These are phyloP conservation scores for Cytospora piceicola DNA, from an alignment of 2,329 filamentous ascomycete genomes.

Conservation along the genomic window DNA sequence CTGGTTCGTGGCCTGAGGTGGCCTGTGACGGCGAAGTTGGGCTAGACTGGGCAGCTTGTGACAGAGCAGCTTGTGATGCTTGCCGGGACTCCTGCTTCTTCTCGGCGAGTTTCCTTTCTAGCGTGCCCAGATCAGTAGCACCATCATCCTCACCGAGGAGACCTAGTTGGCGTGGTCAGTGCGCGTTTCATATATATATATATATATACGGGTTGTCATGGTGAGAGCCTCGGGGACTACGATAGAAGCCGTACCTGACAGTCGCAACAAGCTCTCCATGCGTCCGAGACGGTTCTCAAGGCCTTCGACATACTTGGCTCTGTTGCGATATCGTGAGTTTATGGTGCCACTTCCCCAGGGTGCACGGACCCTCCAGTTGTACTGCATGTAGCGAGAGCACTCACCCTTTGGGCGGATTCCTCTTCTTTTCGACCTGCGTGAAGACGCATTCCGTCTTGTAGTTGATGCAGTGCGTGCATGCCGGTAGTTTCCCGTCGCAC, in stretches of 20 bases:
- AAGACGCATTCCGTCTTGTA: conserved; percentile 98
- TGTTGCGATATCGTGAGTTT: conserved; percentile 41
- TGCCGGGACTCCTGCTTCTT: conserved; percentile 57
- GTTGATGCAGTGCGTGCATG: conserved; percentile 94
- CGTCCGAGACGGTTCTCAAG: conserved; percentile 92
- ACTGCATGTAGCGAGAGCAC: conserved; percentile 35
- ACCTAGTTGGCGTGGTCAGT: conserved; percentile 47
- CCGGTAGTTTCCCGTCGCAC: conserved; percentile 93
- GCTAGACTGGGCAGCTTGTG: conserved; percentile 51
- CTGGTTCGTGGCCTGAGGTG: conserved; percentile 48
- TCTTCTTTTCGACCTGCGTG: conserved; percentile 98
- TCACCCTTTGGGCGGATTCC: conserved; percentile 94
- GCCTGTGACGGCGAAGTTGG: conserved; percentile 57
- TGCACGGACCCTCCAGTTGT: conserved; percentile 7
- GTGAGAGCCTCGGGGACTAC: not conserved
- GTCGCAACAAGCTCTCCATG: conserved; percentile 88
- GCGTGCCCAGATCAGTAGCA: conserved; percentile 81
- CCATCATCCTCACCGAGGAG: conserved; percentile 85
- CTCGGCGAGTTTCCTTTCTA: conserved; percentile 76
- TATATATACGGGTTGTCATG: conserved; percentile 37
- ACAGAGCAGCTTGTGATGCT: conserved; percentile 50
- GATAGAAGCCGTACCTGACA: conserved; percentile 64
- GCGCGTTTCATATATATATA: conserved; percentile 34
- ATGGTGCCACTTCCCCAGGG: not conserved
- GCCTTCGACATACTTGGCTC: conserved; percentile 96